These are phyloP conservation scores for Chalciporus chontae DNA, from an alignment of 768 basidiomycete genomes.

Conservation along the genomic window DNA sequence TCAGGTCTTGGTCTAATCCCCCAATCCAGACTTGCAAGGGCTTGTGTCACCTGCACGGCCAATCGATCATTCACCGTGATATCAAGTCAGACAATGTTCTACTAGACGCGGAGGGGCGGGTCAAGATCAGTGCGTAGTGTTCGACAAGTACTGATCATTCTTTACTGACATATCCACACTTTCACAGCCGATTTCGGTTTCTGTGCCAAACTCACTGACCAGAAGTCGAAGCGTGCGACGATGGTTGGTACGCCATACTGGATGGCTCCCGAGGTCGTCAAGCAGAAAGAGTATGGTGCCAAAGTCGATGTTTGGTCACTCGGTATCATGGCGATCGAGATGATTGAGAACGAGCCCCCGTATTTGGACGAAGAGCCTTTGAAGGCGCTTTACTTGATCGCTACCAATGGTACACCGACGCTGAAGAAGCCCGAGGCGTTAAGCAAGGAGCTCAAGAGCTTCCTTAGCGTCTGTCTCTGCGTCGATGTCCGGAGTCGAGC, in stretches of 20 bases:
- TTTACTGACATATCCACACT: conserved; percentile 10
- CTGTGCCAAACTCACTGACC: conserved; percentile 93
- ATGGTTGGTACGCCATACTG: conserved; percentile 98
- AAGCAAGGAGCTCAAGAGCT: conserved; percentile 90
- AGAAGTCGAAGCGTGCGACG: conserved; percentile 96
- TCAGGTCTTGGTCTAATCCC: neutral
- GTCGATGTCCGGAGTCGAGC: conserved; percentile 94
- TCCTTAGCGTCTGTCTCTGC: conserved; percentile 96
- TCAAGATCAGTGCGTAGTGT: conserved; percentile 87
- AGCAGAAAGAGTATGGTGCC: conserved; percentile 94
- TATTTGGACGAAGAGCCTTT: conserved; percentile 94
- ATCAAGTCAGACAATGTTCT: conserved; percentile 98
- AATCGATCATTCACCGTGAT: conserved; percentile 94
- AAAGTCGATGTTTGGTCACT: conserved; percentile 98
- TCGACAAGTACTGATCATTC: neutral
- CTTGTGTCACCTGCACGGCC: conserved; percentile 86
- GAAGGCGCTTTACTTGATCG: conserved; percentile 92
- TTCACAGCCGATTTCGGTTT: conserved; percentile 89
- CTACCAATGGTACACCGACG: conserved; percentile 97
- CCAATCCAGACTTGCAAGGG: conserved; percentile 84
- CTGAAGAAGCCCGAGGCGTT: conserved; percentile 93
- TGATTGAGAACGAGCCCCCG: conserved; percentile 97
- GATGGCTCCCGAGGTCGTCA: conserved; percentile 99
- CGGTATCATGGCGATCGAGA: conserved; percentile 98
- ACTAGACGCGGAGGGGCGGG: conserved; percentile 85